These are phyloP conservation scores for Chalaropsis ovoidea DNA, from an alignment of 2,329 filamentous ascomycete species.

Conservation along the genomic window DNA sequence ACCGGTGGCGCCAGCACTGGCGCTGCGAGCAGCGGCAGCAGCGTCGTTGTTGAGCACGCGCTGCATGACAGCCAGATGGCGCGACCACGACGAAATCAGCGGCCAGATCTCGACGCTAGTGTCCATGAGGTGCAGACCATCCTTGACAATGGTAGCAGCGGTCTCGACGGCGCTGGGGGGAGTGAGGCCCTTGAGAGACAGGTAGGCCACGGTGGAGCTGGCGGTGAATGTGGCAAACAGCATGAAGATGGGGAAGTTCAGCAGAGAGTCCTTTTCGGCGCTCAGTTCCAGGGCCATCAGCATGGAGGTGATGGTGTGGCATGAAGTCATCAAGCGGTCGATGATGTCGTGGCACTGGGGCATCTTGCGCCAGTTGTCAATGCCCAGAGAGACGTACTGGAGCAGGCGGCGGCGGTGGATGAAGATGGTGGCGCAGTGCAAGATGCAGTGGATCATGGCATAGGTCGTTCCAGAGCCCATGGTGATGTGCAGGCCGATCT, in stretches of 20 bases:
- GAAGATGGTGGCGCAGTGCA: conserved; percentile 52
- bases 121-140: conserved; percentile 49
- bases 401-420: conserved; percentile 50
- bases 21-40: conserved; percentile 31
- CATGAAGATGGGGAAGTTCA: conserved; percentile 56
- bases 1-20: conserved; percentile 31
- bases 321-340: conserved; percentile 48
- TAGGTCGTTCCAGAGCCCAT: conserved; percentile 55
- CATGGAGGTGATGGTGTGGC: conserved; percentile 48
- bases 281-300: conserved; percentile 47
- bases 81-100: conserved; percentile 49
- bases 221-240: conserved; percentile 53
- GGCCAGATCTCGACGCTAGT: conserved; percentile 52
- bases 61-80: conserved; percentile 52
- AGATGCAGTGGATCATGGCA: conserved; percentile 52
- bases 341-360: conserved; percentile 44
- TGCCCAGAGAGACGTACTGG: conserved; percentile 45
- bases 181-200: conserved; percentile 52
- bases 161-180: conserved; percentile 48
- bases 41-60: conserved; percentile 49
- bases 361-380: conserved; percentile 45
- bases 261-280: conserved; percentile 47
- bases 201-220: conserved; percentile 50
- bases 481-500: conserved; percentile 53
- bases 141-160: conserved; percentile 46